Evolutionary conservation across 345 rosid genomes (phyloP).

Genomic region (Sisymbrium altissimum): DNA sequence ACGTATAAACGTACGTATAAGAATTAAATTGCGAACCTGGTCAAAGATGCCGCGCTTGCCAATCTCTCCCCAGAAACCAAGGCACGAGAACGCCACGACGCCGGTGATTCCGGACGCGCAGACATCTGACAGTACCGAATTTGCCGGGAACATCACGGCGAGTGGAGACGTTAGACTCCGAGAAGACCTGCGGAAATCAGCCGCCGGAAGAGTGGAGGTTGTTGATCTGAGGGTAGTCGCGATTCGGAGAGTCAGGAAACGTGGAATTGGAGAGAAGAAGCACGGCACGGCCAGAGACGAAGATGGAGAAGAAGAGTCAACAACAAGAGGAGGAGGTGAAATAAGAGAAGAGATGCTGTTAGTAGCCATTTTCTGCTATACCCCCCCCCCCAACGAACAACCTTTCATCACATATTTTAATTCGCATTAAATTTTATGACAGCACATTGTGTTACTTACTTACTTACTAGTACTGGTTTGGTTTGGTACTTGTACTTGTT

Average conservation of each 20-base stretch:
- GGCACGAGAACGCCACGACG: constrained; percentile 44
- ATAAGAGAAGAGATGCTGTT: too few relatives aligned
- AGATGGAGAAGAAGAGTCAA: constrained; percentile 1
- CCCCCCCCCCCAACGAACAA: background rate
- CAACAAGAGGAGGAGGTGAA: background rate
- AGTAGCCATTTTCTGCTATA: background rate
- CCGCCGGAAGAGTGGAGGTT: background rate
- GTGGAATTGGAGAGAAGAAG: background rate
- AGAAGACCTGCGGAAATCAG: background rate
- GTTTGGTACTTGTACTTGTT: background rate
- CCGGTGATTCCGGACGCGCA: constrained; percentile 44
- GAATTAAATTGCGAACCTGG: constrained; percentile 35
- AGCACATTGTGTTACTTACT: background rate
- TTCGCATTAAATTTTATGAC: background rate
- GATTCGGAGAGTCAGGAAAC: constrained; percentile 3
- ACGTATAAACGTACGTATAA: background rate
- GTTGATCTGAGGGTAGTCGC: background rate
- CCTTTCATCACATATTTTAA: background rate
- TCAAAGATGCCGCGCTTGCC: constrained; percentile 61
- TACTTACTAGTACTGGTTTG: background rate
- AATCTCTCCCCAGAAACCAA: constrained; percentile 61
- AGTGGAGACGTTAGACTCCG: constrained; percentile 22
- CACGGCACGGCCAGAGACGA: background rate
- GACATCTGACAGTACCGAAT: constrained; percentile 53
- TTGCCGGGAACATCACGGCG: constrained; percentile 39